Conservation (phyloP, 2,329 filamentous ascomycete genomes). For the Bipolaris bicolor region DNA sequence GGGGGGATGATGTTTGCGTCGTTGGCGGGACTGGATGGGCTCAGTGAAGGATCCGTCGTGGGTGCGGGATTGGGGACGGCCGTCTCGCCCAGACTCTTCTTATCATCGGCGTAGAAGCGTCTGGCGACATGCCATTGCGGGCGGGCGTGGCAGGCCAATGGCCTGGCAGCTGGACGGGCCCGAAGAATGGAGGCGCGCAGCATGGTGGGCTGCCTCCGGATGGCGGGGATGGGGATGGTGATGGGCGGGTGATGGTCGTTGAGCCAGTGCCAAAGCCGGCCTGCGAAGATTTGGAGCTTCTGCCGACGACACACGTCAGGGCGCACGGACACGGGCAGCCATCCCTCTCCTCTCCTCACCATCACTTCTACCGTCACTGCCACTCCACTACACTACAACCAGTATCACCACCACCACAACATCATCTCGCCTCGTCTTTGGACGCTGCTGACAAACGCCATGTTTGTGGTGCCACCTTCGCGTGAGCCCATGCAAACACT, state of each 20-base stretch:
- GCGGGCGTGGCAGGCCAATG: conserved; percentile 41
- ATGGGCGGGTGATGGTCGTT: conserved; percentile 18
- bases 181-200: conserved; percentile 62
- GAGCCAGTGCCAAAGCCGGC: conserved; percentile 11
- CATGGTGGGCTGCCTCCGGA: conserved; percentile 57
- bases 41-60: conserved; percentile 13
- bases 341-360: not conserved
- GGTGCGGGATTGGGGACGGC: conserved; percentile 45
- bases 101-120: conserved; percentile 59
- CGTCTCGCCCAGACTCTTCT: conserved; percentile 51
- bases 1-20: conserved; percentile 54
- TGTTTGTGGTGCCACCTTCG: not conserved
- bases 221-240: conserved; percentile 28
- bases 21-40: conserved; percentile 27
- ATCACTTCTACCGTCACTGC: not conserved
- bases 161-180: conserved; percentile 52
- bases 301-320: conserved; percentile 16
- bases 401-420: not conserved
- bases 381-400: not conserved
- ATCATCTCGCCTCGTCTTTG: not conserved
- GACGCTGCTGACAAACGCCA: not conserved
- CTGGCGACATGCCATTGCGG: conserved; percentile 49
- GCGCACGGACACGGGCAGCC: conserved; percentile 16
- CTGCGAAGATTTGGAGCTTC: conserved; percentile 25
- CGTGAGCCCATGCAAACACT: not conserved